Base-by-base conservation (phyloP, 495 filamentous ascomycete genomes). In the Penicillium arizonense region DNA sequence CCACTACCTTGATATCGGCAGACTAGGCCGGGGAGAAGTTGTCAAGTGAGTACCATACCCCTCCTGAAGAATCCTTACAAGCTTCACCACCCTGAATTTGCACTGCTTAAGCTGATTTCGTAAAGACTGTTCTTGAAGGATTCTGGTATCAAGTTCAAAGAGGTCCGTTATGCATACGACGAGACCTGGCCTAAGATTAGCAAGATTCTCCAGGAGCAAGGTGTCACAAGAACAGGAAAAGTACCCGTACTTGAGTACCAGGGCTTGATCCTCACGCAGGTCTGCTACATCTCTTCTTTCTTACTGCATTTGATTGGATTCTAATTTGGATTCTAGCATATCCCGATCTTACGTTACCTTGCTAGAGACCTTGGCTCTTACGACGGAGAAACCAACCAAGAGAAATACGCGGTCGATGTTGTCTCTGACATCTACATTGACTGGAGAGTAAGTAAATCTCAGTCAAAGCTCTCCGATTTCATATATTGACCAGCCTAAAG, bases 341-440 rank as follows among this genome's bases (percentile, higher is more conserved):
- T 72, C 6, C 65, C 75, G 0, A 77, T 70, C 21, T 45, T 79
- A 3, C 58, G 76, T 9, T 74, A 72, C 44, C 67, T 76, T 41
- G 62, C 68, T 9, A 52, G 70, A 8, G 63, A 71, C 14, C 56
- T 77, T 13, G 70, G 66, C 12, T 43, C 34, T 10, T 76, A 76
- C 49, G 71, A 76, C 37, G 72, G 70, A 3, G 49, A 67, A 30
- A 73, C 69, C 3, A 70, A 64, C 34, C 51, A 55, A 7, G 74
- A 76, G 57, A 76, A 70, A 59, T 77, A 74, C 36, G 53, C 63
- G 40, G 67, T 70, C 14, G 74, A 78, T 57, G 63, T 62, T 5
- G 70, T 77, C 3, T 59, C 71, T 13, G 76, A 79, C 58, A 67
- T 77, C 42, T 74, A 69, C 23, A 55, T 64, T 38, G 76, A 77